Percentiles rank a stretch among this genome's conserved stretches.
Evolutionary conservation across 164 flowering plant genomes (phyloP).

Genomic region (Piper betle): DNA sequence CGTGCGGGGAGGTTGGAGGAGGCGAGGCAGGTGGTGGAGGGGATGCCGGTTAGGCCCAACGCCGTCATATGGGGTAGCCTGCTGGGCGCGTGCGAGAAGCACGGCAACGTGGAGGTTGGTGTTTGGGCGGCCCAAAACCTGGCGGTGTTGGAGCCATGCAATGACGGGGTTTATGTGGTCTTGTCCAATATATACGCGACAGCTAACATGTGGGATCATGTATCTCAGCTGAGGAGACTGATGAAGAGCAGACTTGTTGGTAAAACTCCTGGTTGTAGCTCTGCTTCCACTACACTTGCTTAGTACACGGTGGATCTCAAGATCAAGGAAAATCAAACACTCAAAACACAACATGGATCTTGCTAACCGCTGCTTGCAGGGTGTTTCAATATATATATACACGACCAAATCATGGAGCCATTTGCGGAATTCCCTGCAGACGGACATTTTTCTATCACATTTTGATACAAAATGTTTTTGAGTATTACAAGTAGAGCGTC

Average conservation of each 20-base stretch:
- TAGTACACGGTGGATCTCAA: no score
- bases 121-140: slow-evolving; percentile 48
- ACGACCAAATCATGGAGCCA: no score
- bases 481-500: neutral
- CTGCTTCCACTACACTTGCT: no score
- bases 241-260: slow-evolving; percentile 33
- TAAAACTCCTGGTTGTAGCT: slow-evolving; percentile 49
- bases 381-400: no score
- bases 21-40: slow-evolving; percentile 36
- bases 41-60: slow-evolving; percentile 52
- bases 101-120: slow-evolving; percentile 42
- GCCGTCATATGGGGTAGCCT: slow-evolving; percentile 40
- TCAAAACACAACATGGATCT: no score
- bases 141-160: slow-evolving; percentile 53
- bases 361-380: no score
- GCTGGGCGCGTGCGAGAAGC: slow-evolving; percentile 54
- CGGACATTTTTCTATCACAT: neutral
- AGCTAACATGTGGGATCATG: slow-evolving; percentile 47
- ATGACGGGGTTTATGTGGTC: slow-evolving; percentile 56
- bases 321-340: no score
- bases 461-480: neutral
- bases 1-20: slow-evolving; percentile 48
- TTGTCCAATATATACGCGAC: slow-evolving; percentile 57
- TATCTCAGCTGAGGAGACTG: slow-evolving; percentile 29
- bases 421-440: no score